Conservation (phyloP, 495 filamentous ascomycete species). For the Pyrenula aspistea region DNA sequence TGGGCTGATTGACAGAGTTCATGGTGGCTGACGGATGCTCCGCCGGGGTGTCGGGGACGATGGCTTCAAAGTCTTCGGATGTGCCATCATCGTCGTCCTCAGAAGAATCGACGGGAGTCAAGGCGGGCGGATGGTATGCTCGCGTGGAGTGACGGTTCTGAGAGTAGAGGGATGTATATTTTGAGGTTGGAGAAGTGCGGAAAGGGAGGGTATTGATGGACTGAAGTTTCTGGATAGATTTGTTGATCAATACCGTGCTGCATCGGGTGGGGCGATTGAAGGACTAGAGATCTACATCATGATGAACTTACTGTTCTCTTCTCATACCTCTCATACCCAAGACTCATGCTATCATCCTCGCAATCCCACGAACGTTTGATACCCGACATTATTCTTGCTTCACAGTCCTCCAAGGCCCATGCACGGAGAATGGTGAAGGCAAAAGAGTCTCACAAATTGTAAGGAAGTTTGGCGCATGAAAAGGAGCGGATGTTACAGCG, state of each 20-base stretch:
- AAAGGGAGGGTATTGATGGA: conserved; percentile 15
- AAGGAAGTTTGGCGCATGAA: neutral
- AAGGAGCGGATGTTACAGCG: neutral
- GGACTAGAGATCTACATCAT: neutral
- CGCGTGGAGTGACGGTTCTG: conserved; percentile 7
- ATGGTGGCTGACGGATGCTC: conserved; percentile 2
- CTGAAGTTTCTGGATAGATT: conserved; percentile 17
- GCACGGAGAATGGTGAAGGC: neutral
- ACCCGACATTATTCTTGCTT: conserved; percentile 4
- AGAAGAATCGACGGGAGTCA: conserved; percentile 30
- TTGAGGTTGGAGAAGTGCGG: conserved; percentile 16
- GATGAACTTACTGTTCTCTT: neutral
- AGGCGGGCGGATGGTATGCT: conserved; percentile 14
- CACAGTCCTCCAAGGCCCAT: neutral
- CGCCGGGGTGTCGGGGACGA: neutral
- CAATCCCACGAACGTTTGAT: conserved; percentile 12
- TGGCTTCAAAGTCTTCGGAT: conserved; percentile 3
- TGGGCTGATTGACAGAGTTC: conserved; percentile 3
- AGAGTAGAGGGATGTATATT: conserved; percentile 8
- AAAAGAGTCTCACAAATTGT: neutral
- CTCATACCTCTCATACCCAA: conserved; percentile 6
- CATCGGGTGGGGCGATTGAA: neutral
- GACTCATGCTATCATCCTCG: conserved; percentile 7
- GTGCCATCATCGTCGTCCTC: conserved; percentile 21
- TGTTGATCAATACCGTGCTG: neutral